Base-by-base conservation (phyloP, 2,329 filamentous ascomycete genomes). In the Ceratocystis papillata region DNA sequence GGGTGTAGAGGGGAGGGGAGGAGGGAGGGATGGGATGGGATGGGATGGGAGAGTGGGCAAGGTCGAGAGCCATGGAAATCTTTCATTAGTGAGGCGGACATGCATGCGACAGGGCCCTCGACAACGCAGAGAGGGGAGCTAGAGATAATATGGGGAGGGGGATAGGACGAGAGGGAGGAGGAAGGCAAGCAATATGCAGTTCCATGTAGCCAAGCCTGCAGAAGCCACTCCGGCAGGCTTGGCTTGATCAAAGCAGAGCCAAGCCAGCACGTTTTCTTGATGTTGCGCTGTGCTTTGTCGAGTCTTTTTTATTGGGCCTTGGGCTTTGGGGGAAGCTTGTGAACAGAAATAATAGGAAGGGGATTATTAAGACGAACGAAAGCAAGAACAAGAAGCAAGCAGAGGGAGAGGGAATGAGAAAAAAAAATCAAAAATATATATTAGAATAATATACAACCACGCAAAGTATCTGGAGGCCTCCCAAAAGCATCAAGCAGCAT, bases 191-290 rank as follows among this genome's bases (percentile, higher is more conserved):
- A 59, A 59, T 33, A 30, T 33, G 55, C 55, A 59, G 30, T 59
- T 59, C 7, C 55, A 59, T 59, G 55, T 59, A 59, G 55, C 55
- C 55, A 59, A 59, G 53, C 53, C 53, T 59, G 28, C 53, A 33
- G 53, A 59, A 59, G 53, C 28, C 28, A 33, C 53, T 30, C n/a
- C 28, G 25, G 15, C 53, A n/a, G 53, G 53, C 53, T 59, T 59
- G 53, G 53, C 53, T 12, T 59, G 28, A 59, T 17, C 53, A 30
- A 59, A 59, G 53, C 53, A 59, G 17, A 37, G 33, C 33, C 33
- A 41, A 41, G 37, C 25, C 55, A 33, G 28, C 55, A 59, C 15
- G 55, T 59, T 59, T 6, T 6, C 22, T 37, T 12, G 10, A 33
- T 57, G 3, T 4, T 57, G 53, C 25, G 28, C 25, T 57, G 6